Evolutionary conservation across 129 eudicot species (phyloP).

Genomic region (Flaveria robusta): DNA sequence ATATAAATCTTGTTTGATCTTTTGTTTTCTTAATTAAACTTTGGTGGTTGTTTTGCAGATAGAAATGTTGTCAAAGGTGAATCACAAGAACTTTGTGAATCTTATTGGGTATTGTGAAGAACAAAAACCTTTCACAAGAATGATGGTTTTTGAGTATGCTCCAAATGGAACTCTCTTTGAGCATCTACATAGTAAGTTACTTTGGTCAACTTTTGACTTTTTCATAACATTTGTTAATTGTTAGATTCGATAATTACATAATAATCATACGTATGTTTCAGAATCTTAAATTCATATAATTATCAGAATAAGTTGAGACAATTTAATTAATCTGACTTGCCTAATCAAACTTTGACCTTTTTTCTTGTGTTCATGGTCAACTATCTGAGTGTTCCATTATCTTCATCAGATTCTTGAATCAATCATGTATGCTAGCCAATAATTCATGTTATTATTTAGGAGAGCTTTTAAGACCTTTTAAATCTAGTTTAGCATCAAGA

Average conservation of each 20-base stretch:
- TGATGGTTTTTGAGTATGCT: slow-evolving; percentile 97
- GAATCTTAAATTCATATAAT: slow-evolving; percentile 10
- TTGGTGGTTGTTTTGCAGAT: slow-evolving; percentile 45
- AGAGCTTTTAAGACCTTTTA: slow-evolving; percentile 12
- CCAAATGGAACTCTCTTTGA: slow-evolving; percentile 90
- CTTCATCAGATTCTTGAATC: slow-evolving; percentile 25
- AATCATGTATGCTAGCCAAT: slow-evolving; percentile 36
- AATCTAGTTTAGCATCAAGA: slow-evolving; percentile 28
- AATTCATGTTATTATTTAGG: slow-evolving; percentile 8
- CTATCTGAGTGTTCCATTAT: slow-evolving; percentile 21
- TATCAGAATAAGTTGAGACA: background rate
- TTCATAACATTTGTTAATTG: background rate
- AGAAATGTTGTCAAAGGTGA: slow-evolving; percentile 71
- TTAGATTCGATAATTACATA: slow-evolving; percentile 8
- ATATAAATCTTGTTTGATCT: background rate
- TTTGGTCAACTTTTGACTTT: slow-evolving; percentile 19
- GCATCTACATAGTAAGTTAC: slow-evolving; percentile 75
- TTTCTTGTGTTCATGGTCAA: slow-evolving; percentile 24
- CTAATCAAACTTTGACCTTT: slow-evolving; percentile 26
- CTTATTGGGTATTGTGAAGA: slow-evolving; percentile 86
- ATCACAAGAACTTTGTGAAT: slow-evolving; percentile 88
- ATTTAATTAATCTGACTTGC: slow-evolving; percentile 20
- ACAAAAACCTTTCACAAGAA: slow-evolving; percentile 80
- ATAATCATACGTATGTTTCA: slow-evolving; percentile 4
- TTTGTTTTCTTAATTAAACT: background rate